phyloP scores from a whole-genome alignment of 257 asterid species.

The Nicotiana undulata region DNA sequence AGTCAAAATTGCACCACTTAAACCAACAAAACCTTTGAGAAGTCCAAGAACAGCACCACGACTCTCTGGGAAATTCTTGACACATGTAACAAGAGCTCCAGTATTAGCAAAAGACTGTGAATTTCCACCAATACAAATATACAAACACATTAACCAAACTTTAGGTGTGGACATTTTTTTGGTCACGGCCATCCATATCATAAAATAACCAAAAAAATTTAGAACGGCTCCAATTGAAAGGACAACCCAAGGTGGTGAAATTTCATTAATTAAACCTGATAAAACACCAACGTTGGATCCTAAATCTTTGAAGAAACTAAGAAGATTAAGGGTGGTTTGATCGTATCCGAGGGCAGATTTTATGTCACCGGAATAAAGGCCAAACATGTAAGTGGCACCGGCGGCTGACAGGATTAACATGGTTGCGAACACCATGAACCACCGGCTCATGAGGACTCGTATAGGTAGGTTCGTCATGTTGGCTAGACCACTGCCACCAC shows the following conservation, averaged over 20 bases:
- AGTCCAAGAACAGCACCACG: slow-evolving; percentile 37
- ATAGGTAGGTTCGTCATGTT: slow-evolving; percentile 18
- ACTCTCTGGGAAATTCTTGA: slow-evolving; percentile 66
- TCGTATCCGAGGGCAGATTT: slow-evolving; percentile 54
- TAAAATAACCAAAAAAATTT: slow-evolving; percentile 72
- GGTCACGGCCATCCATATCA: slow-evolving; percentile 79
- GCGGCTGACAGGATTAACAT: slow-evolving; percentile 62
- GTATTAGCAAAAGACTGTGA: slow-evolving; percentile 84
- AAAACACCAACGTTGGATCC: slow-evolving; percentile 69
- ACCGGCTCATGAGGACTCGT: slow-evolving; percentile 50
- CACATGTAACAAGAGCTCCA: slow-evolving; percentile 75
- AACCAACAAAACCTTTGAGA: slow-evolving; percentile 36
- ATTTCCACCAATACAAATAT: slow-evolving; percentile 73
- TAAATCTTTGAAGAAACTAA: slow-evolving; percentile 71
- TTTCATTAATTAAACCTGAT: slow-evolving; percentile 68
- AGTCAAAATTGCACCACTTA: slow-evolving; percentile 35
- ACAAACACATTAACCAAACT: slow-evolving; percentile 77
- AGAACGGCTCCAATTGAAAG: slow-evolving; percentile 60
- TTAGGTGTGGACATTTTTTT: slow-evolving; percentile 37
- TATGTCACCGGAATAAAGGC: slow-evolving; percentile 45
- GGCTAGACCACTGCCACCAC: slow-evolving; percentile 1
- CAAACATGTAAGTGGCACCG: slow-evolving; percentile 86
- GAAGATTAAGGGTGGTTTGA: slow-evolving; percentile 68
- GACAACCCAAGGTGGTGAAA: slow-evolving; percentile 85
- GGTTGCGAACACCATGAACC: slow-evolving; percentile 78